Conservation (phyloP, 208 protist genomes). For the Trypanosoma congolense region DNA sequence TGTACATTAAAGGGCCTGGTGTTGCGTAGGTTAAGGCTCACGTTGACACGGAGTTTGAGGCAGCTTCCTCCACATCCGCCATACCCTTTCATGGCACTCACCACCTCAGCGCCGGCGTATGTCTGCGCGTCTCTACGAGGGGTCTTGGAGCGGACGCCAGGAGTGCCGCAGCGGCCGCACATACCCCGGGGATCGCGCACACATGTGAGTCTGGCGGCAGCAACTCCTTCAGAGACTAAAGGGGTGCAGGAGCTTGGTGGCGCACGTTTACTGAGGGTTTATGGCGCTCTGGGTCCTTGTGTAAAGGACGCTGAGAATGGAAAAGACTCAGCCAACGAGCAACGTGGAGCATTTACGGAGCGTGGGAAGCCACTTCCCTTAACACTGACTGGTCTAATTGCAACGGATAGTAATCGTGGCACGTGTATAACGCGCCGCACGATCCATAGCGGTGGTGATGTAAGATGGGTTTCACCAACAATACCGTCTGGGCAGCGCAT, state of each 20-base stretch:
- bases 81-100: neutral
- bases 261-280: neutral
- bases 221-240: neutral
- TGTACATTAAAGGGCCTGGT: too few species aligned
- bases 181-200: slow-evolving; percentile 37
- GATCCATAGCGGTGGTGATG: neutral
- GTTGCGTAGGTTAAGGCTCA: too few species aligned
- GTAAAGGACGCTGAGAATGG: slow-evolving; percentile 8
- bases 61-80: too few species aligned
- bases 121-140: slow-evolving; percentile 4
- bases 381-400: slow-evolving; percentile 13
- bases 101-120: neutral
- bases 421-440: slow-evolving; percentile 18
- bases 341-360: neutral
- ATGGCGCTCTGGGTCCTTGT: neutral
- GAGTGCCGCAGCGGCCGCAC: slow-evolving; percentile 24
- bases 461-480: slow-evolving; percentile 7
- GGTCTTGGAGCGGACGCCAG: neutral
- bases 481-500: slow-evolving; percentile 17
- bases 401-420: slow-evolving; percentile 5
- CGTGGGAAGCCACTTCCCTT: neutral
- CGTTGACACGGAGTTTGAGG: too few species aligned
- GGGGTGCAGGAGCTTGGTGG: slow-evolving; percentile 6
- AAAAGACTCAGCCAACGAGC: slow-evolving; percentile 24
- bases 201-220: slow-evolving; percentile 36